These are phyloP conservation scores for Phaeolepiota aurea DNA, from an alignment of 768 basidiomycete genomes.

Conservation along the genomic window DNA sequence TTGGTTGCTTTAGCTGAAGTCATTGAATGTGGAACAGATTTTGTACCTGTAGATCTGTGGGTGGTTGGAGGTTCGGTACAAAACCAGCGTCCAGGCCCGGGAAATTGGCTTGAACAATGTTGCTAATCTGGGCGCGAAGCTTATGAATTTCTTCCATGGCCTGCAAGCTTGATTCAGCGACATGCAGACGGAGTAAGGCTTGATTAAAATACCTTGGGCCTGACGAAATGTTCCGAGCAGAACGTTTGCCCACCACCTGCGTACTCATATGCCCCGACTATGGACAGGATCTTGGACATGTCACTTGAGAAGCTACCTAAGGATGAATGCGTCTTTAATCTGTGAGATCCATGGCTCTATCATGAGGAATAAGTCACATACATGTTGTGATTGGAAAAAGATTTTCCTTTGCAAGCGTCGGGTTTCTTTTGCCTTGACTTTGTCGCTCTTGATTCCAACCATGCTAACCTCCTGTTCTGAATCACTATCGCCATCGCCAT, in stretches of 20 bases:
- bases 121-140: conserved; percentile 79
- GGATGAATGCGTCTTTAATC: conserved; percentile 58
- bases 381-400: conserved; percentile 80
- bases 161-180: conserved; percentile 26
- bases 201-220: conserved; percentile 58
- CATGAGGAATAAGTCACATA: conserved; percentile 21
- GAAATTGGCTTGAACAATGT: conserved; percentile 77
- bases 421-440: conserved; percentile 43
- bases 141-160: conserved; percentile 99
- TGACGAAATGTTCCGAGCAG: conserved; percentile 84
- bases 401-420: conserved; percentile 58
- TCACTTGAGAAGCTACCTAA: conserved; percentile 82
- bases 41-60: conserved; percentile 69
- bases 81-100: conserved; percentile 54
- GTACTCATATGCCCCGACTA: conserved; percentile 96
- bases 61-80: conserved; percentile 61
- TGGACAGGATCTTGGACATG: conserved; percentile 79
- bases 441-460: conserved; percentile 36
- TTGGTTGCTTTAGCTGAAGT: conserved; percentile 1
- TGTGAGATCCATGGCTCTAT: neutral
- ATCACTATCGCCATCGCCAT: conserved; percentile 26
- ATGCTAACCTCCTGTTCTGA: conserved; percentile 26
- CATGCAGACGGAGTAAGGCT: neutral
- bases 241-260: conserved; percentile 75
- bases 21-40: too few relatives aligned